A percentile compares a stretch with the other conserved stretches of the same genome.
Evolutionary conservation across 805 yeast species (phyloP).

Genomic region (Lachancea nothofagi): DNA sequence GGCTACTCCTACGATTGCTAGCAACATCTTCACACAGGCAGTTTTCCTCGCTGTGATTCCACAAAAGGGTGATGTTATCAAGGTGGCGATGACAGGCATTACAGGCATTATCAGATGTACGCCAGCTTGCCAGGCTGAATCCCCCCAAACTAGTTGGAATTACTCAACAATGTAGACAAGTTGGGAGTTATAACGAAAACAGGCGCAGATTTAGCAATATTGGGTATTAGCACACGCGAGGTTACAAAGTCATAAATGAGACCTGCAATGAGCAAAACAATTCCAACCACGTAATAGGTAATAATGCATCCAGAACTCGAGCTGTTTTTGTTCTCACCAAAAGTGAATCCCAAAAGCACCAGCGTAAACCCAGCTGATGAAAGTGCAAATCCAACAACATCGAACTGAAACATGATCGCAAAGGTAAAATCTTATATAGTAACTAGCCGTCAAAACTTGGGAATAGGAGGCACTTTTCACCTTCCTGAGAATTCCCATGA

Average conservation of each 20-base stretch:
- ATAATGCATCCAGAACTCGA: conserved; percentile 48
- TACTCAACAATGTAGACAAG: conserved; percentile 22
- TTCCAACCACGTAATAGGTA: conserved; percentile 40
- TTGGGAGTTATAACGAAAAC: conserved; percentile 18
- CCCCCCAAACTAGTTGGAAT: conserved; percentile 22
- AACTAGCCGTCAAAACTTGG: neutral
- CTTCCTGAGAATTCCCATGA: neutral
- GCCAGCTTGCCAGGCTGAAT: conserved; percentile 22
- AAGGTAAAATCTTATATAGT: neutral
- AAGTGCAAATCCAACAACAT: conserved; percentile 20
- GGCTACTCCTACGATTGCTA: conserved; percentile 26
- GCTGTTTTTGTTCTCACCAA: conserved; percentile 50
- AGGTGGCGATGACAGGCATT: conserved; percentile 20
- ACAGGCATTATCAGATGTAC: conserved; percentile 20
- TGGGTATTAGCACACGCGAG: conserved; percentile 16
- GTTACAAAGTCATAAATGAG: conserved; percentile 40
- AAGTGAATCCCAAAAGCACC: conserved; percentile 21
- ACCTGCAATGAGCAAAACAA: conserved; percentile 37
- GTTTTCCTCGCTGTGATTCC: conserved; percentile 34
- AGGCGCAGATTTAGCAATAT: conserved; percentile 16
- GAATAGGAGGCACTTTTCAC: neutral
- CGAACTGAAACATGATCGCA: conserved; percentile 16
- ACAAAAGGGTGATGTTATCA: conserved; percentile 17
- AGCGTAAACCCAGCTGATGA: conserved; percentile 19
- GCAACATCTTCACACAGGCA: conserved; percentile 33